Evolutionary conservation across 2,329 filamentous ascomycete genomes (phyloP), one percentile per base, ranked within the genome.

Genomic region (Penicillium sclerotigenum): DNA sequence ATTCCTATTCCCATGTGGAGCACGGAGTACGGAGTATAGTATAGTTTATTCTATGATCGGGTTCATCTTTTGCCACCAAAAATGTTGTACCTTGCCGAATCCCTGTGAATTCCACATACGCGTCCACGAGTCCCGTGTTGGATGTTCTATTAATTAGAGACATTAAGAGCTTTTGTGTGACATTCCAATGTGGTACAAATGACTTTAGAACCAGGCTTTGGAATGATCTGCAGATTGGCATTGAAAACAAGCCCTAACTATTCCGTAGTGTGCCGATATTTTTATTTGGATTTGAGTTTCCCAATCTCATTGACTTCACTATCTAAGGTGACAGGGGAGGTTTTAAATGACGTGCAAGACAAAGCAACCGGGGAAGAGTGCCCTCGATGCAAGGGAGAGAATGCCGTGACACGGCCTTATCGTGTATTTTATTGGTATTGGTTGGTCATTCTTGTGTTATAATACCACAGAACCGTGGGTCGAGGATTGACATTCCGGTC

Each of bases 401-500:
- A 51, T 43, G 16, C 29, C 8, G 48, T 51, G 16, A 51, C 48
- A 51, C 48, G 29, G 13, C 36, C 26, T 50, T 42, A 50, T 50
- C 47, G 26, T 33, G 47, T 50, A 42, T 24, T 37, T 31, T 36
- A 24, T 16, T 5, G 16, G 43, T 38, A 47, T 31, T 18, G n/a
- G 14, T 18, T 22, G 20, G 36, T 31, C 22, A 42, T 26, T 2
- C 13, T 18, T 22, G 59, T 41, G 49, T 28, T 13, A 29, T 26
- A 11, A 47, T 34, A 40, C 43, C 11, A 36, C 33, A 45, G 55
- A 61, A 63, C 61, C 60, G 54, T 64, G 61, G 62, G 61, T 62
- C 60, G 28, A 45, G 14, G 53, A 60, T 62, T 57, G 48, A 52
- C 61, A 63, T 63, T 61, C 62, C 60, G 52, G 57, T 59, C 54